Evolutionary conservation across 2,329 filamentous ascomycete species (phyloP).

Genomic region (Aspergillus alliaceus): DNA sequence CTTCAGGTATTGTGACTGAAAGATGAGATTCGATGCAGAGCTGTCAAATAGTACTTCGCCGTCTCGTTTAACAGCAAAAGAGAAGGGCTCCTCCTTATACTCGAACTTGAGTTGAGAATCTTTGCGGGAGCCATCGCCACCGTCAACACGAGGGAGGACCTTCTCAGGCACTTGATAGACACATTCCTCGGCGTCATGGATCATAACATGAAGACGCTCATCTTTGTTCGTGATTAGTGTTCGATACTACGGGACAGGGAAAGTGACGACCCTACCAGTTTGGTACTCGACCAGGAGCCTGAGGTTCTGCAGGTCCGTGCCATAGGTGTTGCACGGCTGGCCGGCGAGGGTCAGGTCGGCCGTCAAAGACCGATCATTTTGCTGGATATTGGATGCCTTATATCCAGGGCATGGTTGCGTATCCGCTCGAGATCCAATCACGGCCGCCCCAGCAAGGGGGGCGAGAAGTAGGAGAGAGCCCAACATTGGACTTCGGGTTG

Average conservation of each 20-base stretch:
- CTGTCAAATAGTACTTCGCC: slow-evolving; percentile 64
- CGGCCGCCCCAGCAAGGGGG: slow-evolving; percentile 29
- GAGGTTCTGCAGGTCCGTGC: slow-evolving; percentile 57
- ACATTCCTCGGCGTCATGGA: slow-evolving; percentile 67
- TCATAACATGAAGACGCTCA: slow-evolving; percentile 70
- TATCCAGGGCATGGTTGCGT: slow-evolving; percentile 39
- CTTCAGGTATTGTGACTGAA: slow-evolving; percentile 75
- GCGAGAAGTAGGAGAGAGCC: slow-evolving; percentile 25
- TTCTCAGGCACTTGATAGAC: slow-evolving; percentile 74
- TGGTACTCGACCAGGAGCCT: slow-evolving; percentile 63
- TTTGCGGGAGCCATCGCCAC: slow-evolving; percentile 47
- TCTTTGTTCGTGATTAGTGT: slow-evolving; percentile 41
- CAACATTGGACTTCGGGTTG: slow-evolving; percentile 20
- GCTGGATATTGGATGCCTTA: slow-evolving; percentile 35
- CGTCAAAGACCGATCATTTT: slow-evolving; percentile 53
- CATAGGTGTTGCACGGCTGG: slow-evolving; percentile 60
- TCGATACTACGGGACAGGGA: background rate
- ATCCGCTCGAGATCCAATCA: slow-evolving; percentile 17
- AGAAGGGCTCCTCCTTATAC: slow-evolving; percentile 61
- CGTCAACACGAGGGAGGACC: slow-evolving; percentile 62
- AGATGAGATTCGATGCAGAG: slow-evolving; percentile 65
- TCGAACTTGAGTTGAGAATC: slow-evolving; percentile 47
- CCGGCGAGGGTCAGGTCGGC: slow-evolving; percentile 72
- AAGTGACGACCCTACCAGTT: slow-evolving; percentile 45
- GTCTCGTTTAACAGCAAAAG: slow-evolving; percentile 57